These are phyloP conservation scores for Lasiosphaeriaceae sp. DNA, from an alignment of 495 filamentous ascomycete genomes.

Conservation along the genomic window DNA sequence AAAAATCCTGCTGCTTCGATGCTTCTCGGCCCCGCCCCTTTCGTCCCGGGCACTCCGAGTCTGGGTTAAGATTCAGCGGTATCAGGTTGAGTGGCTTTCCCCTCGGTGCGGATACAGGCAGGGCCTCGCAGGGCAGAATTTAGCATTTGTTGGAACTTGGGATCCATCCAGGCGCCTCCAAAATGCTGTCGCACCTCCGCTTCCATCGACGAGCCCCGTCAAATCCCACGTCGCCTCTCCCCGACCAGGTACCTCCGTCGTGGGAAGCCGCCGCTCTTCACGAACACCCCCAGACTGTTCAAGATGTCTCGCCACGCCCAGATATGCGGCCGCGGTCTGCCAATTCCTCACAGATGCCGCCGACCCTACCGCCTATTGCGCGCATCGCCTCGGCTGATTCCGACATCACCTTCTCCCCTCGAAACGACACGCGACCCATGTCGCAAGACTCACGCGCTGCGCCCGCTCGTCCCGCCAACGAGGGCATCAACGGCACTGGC, in stretches of 20 bases:
- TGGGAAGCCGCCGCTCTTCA: conserved; percentile 36
- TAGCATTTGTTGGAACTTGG: not conserved
- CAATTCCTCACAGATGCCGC: conserved; percentile 32
- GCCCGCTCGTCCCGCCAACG: conserved; percentile 19
- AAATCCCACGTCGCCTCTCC: conserved; percentile 48
- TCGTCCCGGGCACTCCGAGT: not conserved
- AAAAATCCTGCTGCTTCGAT: not conserved
- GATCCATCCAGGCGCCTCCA: not conserved
- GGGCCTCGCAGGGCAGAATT: not conserved
- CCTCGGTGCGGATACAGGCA: not conserved
- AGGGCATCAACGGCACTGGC: conserved; percentile 19
- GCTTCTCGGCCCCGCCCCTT: not conserved
- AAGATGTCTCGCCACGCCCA: conserved; percentile 35
- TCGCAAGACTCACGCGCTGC: conserved; percentile 26
- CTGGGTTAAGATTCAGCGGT: not conserved
- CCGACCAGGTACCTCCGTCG: conserved; percentile 30
- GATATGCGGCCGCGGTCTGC: conserved; percentile 39
- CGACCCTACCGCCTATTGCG: conserved; percentile 43
- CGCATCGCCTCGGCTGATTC: conserved; percentile 40
- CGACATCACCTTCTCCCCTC: conserved; percentile 12
- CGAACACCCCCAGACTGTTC: conserved; percentile 31
- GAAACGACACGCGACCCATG: conserved; percentile 13
- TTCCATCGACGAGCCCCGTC: conserved; percentile 52
- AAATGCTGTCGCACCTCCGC: conserved; percentile 53
- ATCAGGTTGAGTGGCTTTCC: not conserved